phyloP scores from a whole-genome alignment of 768 basidiomycete species.

The Boletus eberwhitei region DNA sequence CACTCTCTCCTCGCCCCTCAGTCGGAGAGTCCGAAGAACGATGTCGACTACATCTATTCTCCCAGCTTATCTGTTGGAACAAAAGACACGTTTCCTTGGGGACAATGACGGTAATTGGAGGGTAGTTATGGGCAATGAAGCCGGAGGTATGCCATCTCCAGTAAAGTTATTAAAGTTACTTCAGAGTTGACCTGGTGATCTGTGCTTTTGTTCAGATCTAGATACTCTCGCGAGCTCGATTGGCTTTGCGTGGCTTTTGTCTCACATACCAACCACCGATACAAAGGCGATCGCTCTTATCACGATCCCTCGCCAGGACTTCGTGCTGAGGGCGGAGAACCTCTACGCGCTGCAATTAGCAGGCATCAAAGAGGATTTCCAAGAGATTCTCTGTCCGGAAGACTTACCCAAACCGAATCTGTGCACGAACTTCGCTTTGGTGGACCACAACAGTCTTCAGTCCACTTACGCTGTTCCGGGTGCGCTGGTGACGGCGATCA shows the following conservation, averaged over 20 bases:
- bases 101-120: constrained; percentile 70
- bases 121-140: constrained; percentile 93
- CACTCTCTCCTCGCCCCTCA: background rate
- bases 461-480: constrained; percentile 38
- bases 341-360: constrained; percentile 65
- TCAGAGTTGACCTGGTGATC: background rate
- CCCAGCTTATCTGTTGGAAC: constrained; percentile 38
- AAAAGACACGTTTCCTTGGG: constrained; percentile 59
- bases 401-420: constrained; percentile 50
- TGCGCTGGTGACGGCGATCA: constrained; percentile 63
- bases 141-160: constrained; percentile 62
- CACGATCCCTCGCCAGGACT: constrained; percentile 63
- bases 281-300: constrained; percentile 67
- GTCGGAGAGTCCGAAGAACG: background rate
- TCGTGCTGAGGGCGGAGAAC: constrained; percentile 86
- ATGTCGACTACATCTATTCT: constrained; percentile 29
- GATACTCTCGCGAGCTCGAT: constrained; percentile 87
- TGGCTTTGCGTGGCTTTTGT: constrained; percentile 75
- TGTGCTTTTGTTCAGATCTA: constrained; percentile 57
- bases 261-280: constrained; percentile 31
- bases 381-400: constrained; percentile 62
- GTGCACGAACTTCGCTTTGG: constrained; percentile 67
- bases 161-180: background rate
- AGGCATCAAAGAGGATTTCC: constrained; percentile 45
- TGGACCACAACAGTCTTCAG: constrained; percentile 84